A percentile compares a stretch with the other conserved stretches of the same genome.
phyloP scores from a whole-genome alignment of 1,284 basidiomycete species.

The Sporisorium reilianum region DNA sequence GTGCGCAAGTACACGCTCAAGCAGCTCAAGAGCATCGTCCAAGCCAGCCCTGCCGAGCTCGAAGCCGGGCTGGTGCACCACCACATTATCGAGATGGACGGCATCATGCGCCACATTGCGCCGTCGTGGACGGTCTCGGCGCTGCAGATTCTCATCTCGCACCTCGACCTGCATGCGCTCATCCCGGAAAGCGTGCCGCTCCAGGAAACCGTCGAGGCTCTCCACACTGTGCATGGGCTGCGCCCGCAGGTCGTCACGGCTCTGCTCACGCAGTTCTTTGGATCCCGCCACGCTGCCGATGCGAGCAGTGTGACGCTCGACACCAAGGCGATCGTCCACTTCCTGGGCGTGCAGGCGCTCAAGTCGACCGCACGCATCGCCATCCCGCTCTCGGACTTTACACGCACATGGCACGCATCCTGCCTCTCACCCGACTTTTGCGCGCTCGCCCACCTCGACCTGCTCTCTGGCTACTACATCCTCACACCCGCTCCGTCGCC shows the following conservation, averaged over 20 bases:
- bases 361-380: conserved; percentile 31
- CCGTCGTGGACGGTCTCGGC: conserved; percentile 36
- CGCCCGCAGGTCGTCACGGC: conserved; percentile 48
- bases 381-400: conserved; percentile 35
- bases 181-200: conserved; percentile 51
- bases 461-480: conserved; percentile 49
- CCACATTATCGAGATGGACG: conserved; percentile 59
- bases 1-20: conserved; percentile 56
- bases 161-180: conserved; percentile 59
- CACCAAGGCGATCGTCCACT: conserved; percentile 36
- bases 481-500: conserved; percentile 51
- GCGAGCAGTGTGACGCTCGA: conserved; percentile 35
- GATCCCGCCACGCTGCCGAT: conserved; percentile 9
- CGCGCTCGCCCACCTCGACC: conserved; percentile 20
- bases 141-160: conserved; percentile 52
- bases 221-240: conserved; percentile 34
- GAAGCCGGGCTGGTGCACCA: conserved; percentile 42
- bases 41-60: conserved; percentile 61
- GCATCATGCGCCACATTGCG: conserved; percentile 55
- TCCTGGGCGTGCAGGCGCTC: conserved; percentile 54
- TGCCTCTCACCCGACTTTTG: conserved; percentile 31
- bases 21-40: conserved; percentile 62
- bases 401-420: conserved; percentile 25
- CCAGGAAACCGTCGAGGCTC: conserved; percentile 36
- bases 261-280: conserved; percentile 59